Percentiles rank a stretch among this genome's conserved stretches.
These are phyloP conservation scores for Cyberlindnera galapagoensis DNA, from an alignment of 805 yeast genomes.

Conservation along the genomic window DNA sequence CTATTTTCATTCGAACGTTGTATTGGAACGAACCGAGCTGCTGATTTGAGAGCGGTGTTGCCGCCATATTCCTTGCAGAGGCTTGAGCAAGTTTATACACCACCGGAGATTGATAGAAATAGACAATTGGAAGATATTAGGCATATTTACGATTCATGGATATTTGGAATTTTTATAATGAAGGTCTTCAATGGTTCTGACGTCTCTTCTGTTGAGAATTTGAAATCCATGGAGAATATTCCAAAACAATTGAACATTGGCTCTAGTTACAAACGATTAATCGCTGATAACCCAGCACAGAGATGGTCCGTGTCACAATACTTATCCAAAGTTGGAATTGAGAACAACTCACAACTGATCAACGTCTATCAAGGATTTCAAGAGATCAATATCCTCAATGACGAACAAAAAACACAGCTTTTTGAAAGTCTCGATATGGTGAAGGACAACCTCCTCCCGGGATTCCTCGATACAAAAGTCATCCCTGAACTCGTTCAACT, in stretches of 20 bases:
- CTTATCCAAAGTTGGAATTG: conserved; percentile 19
- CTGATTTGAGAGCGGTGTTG: too few species aligned
- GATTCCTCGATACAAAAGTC: conserved; percentile 52
- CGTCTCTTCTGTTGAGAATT: conserved; percentile 4
- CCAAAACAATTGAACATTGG: conserved; percentile 30
- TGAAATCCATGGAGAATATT: conserved; percentile 19
- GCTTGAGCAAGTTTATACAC: conserved; percentile 29
- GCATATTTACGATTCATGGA: conserved; percentile 55
- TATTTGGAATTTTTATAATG: conserved; percentile 50
- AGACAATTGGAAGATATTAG: conserved; percentile 28
- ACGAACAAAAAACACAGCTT: conserved; percentile 44
- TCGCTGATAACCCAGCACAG: conserved; percentile 30
- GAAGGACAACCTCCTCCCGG: conserved; percentile 35
- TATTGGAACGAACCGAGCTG: conserved; percentile 41
- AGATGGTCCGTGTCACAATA: conserved; percentile 30
- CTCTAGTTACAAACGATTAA: conserved; percentile 33
- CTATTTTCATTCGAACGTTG: conserved; percentile 75
- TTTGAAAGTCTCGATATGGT: conserved; percentile 32
- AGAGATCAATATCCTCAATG: conserved; percentile 47
- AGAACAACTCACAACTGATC: conserved; percentile 40
- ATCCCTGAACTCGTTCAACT: conserved; percentile 64
- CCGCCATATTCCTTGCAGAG: conserved; percentile 29
- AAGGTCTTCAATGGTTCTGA: conserved; percentile 32
- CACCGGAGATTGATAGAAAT: conserved; percentile 47
- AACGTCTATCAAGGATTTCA: conserved; percentile 45